Percentiles rank a stretch among this genome's conserved stretches.
phyloP scores from a whole-genome alignment of 208 protist genomes.

The Leptomonas seymouri region DNA sequence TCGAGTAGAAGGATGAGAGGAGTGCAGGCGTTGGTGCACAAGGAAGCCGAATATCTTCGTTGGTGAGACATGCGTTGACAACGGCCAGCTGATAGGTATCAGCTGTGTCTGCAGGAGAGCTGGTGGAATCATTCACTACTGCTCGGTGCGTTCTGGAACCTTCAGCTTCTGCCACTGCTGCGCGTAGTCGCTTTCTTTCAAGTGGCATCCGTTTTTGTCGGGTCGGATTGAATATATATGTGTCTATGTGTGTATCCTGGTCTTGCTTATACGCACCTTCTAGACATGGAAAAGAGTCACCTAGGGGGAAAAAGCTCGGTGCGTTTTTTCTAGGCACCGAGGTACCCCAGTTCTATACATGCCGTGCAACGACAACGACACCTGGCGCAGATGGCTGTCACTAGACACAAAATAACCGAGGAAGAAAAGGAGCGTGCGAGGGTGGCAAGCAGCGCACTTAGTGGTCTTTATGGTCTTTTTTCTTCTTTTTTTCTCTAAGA shows the following conservation, averaged over 20 bases:
- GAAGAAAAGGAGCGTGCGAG: not conserved
- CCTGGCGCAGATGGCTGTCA: not conserved
- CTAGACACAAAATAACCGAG: not conserved
- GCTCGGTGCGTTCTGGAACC: not conserved
- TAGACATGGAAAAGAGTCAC: too few relatives aligned
- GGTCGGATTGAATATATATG: too few relatives aligned
- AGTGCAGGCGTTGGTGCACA: conserved; percentile 43
- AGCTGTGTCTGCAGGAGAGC: not conserved
- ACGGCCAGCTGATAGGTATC: conserved; percentile 37
- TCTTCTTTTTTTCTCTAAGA: too few relatives aligned
- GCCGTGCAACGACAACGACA: not conserved
- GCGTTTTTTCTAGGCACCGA: not conserved
- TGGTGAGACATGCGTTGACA: conserved; percentile 58
- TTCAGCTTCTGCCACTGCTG: not conserved
- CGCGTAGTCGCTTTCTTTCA: not conserved
- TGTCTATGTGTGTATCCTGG: too few relatives aligned
- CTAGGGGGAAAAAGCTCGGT: not conserved
- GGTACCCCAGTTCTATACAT: not conserved
- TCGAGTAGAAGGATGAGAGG: conserved; percentile 55
- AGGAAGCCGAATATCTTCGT: conserved; percentile 62
- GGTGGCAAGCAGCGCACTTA: not conserved
- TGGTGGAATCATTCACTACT: not conserved
- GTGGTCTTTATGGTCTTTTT: not conserved
- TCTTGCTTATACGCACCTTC: too few relatives aligned
- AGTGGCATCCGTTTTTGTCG: not conserved